Evolutionary conservation across 2,329 filamentous ascomycete species (phyloP).

Genomic region (Penicillium italicum): DNA sequence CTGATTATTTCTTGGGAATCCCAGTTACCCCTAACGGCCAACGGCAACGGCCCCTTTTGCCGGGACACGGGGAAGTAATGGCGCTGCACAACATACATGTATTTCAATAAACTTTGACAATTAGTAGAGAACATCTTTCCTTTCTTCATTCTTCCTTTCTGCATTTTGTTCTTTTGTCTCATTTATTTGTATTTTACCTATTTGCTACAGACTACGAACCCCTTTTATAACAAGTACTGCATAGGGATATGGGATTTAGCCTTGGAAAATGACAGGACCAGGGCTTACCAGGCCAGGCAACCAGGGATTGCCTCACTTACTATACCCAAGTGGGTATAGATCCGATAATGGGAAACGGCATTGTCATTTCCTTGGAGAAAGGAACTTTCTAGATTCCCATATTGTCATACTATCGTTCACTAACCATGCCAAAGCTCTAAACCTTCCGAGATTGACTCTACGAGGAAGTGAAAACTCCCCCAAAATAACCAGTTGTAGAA

Average conservation of each 20-base stretch:
- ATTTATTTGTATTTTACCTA: not conserved
- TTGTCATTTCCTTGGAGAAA: too few relatives aligned
- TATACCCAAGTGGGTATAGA: constrained; percentile 16
- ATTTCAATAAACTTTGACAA: constrained; percentile 2
- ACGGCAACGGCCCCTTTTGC: constrained; percentile 16
- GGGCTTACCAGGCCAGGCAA: constrained; percentile 8
- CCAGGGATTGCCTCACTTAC: constrained; percentile 7
- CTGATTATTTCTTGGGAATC: not conserved
- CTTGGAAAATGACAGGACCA: constrained; percentile 23
- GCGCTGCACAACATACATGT: constrained; percentile 21
- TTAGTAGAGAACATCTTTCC: not conserved
- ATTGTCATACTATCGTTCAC: not conserved
- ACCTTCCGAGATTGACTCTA: not conserved
- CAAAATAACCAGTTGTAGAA: not conserved
- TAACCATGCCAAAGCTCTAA: not conserved
- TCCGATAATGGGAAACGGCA: too few relatives aligned
- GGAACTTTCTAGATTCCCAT: not conserved
- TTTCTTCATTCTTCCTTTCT: not conserved
- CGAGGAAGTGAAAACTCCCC: too few relatives aligned
- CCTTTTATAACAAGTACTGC: not conserved
- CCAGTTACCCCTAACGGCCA: constrained; percentile 19
- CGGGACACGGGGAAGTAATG: constrained; percentile 14
- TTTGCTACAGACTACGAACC: too few relatives aligned
- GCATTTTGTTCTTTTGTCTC: not conserved
- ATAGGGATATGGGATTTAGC: too few relatives aligned